phyloP scores from a whole-genome alignment of 1,284 basidiomycete genomes.

The Puccinia novopanici region DNA sequence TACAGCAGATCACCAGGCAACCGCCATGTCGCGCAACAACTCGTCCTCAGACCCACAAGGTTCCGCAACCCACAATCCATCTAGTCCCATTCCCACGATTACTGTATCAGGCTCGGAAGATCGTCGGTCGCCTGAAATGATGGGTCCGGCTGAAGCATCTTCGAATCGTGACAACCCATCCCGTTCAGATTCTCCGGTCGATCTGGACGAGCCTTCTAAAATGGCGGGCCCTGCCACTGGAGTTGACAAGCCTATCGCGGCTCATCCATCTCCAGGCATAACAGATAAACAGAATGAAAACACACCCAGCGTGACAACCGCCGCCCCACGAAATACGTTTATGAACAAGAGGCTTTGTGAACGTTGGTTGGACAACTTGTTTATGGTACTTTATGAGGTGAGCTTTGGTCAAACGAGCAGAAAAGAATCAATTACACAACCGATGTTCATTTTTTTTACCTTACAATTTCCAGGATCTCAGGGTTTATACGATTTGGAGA shows the following conservation, averaged over 20 bases:
- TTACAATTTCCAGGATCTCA: conserved; percentile 69
- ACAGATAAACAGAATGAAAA: conserved; percentile 50
- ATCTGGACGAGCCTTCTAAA: conserved; percentile 15
- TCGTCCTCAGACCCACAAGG: conserved; percentile 26
- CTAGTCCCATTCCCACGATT: conserved; percentile 45
- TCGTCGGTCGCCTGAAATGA: neutral
- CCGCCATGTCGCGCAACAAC: neutral
- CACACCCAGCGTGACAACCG: conserved; percentile 52
- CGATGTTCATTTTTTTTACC: neutral
- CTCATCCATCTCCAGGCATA: conserved; percentile 28
- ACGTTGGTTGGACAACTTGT: conserved; percentile 95
- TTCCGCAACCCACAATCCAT: conserved; percentile 8
- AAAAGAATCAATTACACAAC: neutral
- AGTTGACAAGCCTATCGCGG: conserved; percentile 38
- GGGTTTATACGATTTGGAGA: conserved; percentile 99
- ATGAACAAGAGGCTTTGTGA: conserved; percentile 96
- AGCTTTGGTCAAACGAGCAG: conserved; percentile 51
- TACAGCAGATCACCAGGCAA: neutral
- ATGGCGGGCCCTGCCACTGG: conserved; percentile 37
- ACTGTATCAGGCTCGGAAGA: conserved; percentile 47
- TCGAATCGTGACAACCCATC: conserved; percentile 1
- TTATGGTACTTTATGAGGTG: conserved; percentile 97
- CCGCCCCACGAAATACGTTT: conserved; percentile 70
- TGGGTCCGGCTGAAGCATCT: neutral
- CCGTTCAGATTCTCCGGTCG: neutral